Conservation (phyloP, 1,284 basidiomycete genomes). For the Jaminaea rosea region DNA sequence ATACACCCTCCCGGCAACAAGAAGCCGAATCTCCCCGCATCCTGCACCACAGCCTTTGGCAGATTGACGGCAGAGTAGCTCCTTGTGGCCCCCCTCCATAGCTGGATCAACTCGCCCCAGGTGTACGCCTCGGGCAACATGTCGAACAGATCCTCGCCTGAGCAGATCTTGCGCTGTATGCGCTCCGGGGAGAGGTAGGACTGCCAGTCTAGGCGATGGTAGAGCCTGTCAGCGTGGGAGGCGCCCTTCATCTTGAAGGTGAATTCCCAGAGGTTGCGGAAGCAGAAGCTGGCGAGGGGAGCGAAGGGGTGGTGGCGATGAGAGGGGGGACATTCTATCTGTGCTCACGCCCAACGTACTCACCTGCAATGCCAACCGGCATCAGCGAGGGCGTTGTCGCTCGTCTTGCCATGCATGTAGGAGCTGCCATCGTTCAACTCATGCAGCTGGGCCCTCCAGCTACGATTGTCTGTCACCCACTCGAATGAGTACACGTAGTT, state of each 20-base stretch:
- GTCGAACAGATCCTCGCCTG: constrained; percentile 58
- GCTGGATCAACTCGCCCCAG: constrained; percentile 25
- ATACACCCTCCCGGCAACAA: constrained; percentile 57
- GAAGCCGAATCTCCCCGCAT: constrained; percentile 54
- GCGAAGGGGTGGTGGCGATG: neutral
- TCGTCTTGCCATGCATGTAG: constrained; percentile 57
- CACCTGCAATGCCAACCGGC: constrained; percentile 53
- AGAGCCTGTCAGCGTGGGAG: constrained; percentile 61
- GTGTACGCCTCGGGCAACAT: constrained; percentile 58
- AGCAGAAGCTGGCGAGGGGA: constrained; percentile 56
- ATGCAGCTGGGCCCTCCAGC: constrained; percentile 57
- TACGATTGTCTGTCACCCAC: constrained; percentile 50
- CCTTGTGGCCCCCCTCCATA: constrained; percentile 28
- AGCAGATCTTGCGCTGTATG: constrained; percentile 59
- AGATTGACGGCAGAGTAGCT: constrained; percentile 54
- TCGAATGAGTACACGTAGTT: constrained; percentile 63
- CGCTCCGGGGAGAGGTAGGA: constrained; percentile 53
- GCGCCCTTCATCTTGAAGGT: constrained; percentile 59
- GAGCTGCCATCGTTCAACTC: constrained; percentile 49
- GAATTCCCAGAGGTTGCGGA: constrained; percentile 58
- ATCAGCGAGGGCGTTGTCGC: constrained; percentile 56
- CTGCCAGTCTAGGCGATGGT: constrained; percentile 48
- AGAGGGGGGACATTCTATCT: neutral
- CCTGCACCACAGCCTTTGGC: constrained; percentile 54
- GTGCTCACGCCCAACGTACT: constrained; percentile 2